Percentiles rank a stretch among this genome's conserved stretches.
Evolutionary conservation across 2,329 filamentous ascomycete species (phyloP).

Genomic region (Hypomyces rosellus): DNA sequence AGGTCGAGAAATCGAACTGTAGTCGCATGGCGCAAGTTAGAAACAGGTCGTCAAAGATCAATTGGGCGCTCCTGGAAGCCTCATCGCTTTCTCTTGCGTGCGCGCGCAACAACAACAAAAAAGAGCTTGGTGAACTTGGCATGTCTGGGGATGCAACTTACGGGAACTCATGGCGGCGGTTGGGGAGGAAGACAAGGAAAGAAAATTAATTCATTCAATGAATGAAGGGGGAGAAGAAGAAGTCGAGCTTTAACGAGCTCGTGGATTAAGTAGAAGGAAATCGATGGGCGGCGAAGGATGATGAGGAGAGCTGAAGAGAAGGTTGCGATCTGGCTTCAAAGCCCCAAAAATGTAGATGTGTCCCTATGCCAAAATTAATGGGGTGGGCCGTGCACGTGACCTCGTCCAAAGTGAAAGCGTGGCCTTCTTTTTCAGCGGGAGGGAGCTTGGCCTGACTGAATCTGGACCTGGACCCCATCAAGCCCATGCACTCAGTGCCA

Average conservation of each 20-base stretch:
- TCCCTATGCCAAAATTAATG: slow-evolving; percentile 30
- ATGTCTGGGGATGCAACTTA: slow-evolving; percentile 33
- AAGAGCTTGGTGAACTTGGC: background rate
- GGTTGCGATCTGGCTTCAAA: slow-evolving; percentile 40
- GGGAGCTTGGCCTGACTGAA: background rate
- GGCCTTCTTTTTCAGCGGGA: slow-evolving; percentile 5
- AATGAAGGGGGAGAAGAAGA: slow-evolving; percentile 27
- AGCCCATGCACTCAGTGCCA: too few species aligned
- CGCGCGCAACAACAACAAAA: slow-evolving; percentile 16
- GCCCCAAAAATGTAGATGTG: slow-evolving; percentile 39
- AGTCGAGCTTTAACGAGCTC: slow-evolving; percentile 34
- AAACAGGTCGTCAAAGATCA: slow-evolving; percentile 17
- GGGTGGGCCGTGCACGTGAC: slow-evolving; percentile 31
- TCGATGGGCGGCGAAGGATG: slow-evolving; percentile 18
- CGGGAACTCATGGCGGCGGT: slow-evolving; percentile 49
- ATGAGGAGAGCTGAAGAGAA: slow-evolving; percentile 30
- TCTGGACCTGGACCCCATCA: background rate
- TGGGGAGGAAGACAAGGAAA: slow-evolving; percentile 29
- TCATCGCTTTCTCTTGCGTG: slow-evolving; percentile 10
- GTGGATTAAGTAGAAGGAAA: slow-evolving; percentile 24
- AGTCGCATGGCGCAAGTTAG: slow-evolving; percentile 21
- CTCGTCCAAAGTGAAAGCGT: slow-evolving; percentile 10
- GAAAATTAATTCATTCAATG: slow-evolving; percentile 36
- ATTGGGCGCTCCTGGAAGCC: slow-evolving; percentile 18
- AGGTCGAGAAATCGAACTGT: slow-evolving; percentile 98